Base-by-base conservation (phyloP, 805 yeast species). In the Metschnikowia corniflorae region DNA sequence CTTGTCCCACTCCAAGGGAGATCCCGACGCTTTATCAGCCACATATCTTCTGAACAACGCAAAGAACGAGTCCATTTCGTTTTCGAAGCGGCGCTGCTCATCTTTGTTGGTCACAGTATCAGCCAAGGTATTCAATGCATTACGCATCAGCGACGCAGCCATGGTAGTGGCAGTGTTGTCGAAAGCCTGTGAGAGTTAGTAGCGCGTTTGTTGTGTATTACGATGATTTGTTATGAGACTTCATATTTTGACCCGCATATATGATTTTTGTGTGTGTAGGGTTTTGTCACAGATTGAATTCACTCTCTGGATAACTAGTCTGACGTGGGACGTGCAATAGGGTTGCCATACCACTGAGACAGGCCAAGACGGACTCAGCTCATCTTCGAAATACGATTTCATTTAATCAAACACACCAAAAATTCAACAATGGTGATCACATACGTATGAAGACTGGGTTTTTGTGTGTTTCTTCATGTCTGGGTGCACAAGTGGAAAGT, bases 91-190 rank as follows among this genome's bases (percentile, higher is more conserved):
- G 43, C 56, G 58, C 53, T 73, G 77, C 33, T 55, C 54, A 13
- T 68, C 71, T 21, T 60, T 47, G 50, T 72, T 83, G 15, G 66
- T 61, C 37, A 86, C 84, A n/a, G 88, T 73, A 63, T 91, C 97
- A 33, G 89, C 82, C 59, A 91, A 71, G 62, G 76, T 78, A 75
- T 91, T 91, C 65, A 93, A 77, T 2, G 95, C 91, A 61, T 93
- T 91, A 60, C 97, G 82, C 97, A 91, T 93, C 65, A 87, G 97
- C 46, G 95, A 83, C 5, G 97, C 97, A 19, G 97, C 96, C 44
- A 88, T 93, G 46, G 86, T 86, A 39, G 96, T 86, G 31, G 96
- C 86, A 47, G 94, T 86, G 69, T 86, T 86, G 65, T 91, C 98
- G 56, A 93, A 91, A 16, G 95, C 95, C 76, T 80, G 61, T 31